These are phyloP conservation scores for Monilinia aucupariae DNA, from an alignment of 2,329 filamentous ascomycete species.

Conservation along the genomic window DNA sequence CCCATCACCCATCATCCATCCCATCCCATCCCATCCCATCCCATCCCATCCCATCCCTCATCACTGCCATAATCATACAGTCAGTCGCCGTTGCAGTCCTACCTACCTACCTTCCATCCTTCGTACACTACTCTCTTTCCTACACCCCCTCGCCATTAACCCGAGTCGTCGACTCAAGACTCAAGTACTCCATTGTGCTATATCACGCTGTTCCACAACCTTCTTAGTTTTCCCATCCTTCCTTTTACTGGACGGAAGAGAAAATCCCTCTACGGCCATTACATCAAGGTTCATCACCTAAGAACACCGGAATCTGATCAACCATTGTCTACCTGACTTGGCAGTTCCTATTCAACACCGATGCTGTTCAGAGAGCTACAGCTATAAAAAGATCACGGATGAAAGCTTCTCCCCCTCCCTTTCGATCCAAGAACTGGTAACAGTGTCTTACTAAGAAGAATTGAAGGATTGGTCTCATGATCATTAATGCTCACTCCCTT, in stretches of 20 bases:
- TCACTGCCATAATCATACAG: constrained; percentile 3
- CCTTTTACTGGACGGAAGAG: not conserved
- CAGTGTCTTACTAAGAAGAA: constrained; percentile 5
- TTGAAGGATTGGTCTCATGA: not conserved
- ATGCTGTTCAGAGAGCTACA: not conserved
- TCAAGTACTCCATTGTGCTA: not conserved
- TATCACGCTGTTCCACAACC: not conserved
- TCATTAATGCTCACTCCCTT: not conserved
- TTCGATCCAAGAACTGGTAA: not conserved
- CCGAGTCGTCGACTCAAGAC: not conserved
- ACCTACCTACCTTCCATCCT: too few relatives aligned
- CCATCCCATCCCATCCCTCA: too few relatives aligned
- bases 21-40: too few relatives aligned
- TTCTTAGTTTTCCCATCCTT: not conserved
- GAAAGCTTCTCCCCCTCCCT: not conserved
- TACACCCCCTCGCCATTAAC: not conserved
- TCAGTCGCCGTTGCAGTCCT: constrained; percentile 2
- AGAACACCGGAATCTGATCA: not conserved
- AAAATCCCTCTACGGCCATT: not conserved
- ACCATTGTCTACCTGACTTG: not conserved
- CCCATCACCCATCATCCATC: too few relatives aligned
- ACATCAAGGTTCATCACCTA: not conserved
- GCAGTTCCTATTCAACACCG: not conserved
- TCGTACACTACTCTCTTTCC: not conserved
- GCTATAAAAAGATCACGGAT: not conserved